Base-by-base conservation (phyloP, 306 rosid genomes). In the Rosa persica region DNA sequence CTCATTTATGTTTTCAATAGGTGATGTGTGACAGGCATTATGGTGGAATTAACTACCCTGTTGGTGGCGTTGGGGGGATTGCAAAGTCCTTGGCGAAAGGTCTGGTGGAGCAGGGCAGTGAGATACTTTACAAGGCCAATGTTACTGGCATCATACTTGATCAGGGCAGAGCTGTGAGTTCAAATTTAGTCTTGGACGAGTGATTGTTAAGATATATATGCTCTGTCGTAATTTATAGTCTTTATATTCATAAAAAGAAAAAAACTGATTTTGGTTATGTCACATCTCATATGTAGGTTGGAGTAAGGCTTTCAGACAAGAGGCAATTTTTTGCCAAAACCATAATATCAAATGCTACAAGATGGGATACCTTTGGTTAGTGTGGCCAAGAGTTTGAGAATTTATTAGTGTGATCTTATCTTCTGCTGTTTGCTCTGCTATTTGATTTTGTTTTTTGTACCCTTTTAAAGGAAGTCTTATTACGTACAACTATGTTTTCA, bases 341-440 rank as follows among this genome's bases (percentile, higher is more conserved):
- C 74, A 75, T 92, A 67, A 87, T 95, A 82, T 95, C 98, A 81
- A 95, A 95, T 87, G 98, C 98, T 83, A 95, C 98, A 39, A 88
- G 98, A 95, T 95, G 98, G 98, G 96, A 95, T 85, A 92, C 98
- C 77, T 95, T 95, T 67, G 98, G 98, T 92, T 76, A 70, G 97
- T 89, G 78, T 72, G 23, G 43, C 58, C 55, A 47, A 30, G 68
- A 47, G 19, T 66, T 74, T 8, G 13, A 77, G 6, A 23, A 23
- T 69, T 75, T 64, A 27, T 79, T 71, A 43, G 43, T 67, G 74
- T 70, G 54, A 51, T 85, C 46, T 83, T 65, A 49, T 67, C 75
- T 82, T 38, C 72, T 58, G 27, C 19, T 40, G 54, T 81, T 66
- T 89, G 72, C 57, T 80, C 51, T 30, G 57, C 60, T 54, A 2